Conservation (phyloP, 768 basidiomycete genomes). For the Omphalotus guepiniiformis region DNA sequence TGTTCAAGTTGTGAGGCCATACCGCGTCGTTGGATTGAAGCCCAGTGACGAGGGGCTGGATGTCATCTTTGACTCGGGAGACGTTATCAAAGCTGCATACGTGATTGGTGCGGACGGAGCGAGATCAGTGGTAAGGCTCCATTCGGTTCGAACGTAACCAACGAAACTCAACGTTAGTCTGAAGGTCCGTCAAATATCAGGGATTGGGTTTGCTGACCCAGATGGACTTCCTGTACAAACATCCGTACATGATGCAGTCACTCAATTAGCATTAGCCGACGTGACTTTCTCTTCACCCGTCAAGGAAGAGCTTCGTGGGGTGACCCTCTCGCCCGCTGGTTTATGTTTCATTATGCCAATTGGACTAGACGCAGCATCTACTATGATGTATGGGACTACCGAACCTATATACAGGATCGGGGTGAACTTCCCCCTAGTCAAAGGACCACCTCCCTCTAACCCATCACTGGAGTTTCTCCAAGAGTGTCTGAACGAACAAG, state of each 20-base stretch:
- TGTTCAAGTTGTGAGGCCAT: constrained; percentile 25
- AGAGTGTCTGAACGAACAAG: neutral
- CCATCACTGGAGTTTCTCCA: neutral
- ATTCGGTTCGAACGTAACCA: constrained; percentile 24
- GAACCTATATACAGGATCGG: neutral
- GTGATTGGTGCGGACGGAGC: constrained; percentile 42
- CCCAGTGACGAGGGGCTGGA: neutral
- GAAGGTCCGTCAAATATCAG: constrained; percentile 32
- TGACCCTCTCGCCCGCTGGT: neutral
- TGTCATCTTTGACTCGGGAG: constrained; percentile 2
- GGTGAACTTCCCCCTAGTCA: neutral
- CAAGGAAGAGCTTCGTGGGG: too few species aligned
- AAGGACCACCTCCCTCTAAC: neutral
- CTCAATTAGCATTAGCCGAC: constrained; percentile 37
- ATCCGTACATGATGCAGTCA: constrained; percentile 17
- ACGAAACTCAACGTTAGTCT: neutral
- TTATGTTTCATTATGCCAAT: constrained; percentile 1
- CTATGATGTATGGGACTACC: neutral
- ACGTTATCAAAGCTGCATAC: neutral
- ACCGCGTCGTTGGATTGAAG: constrained; percentile 28
- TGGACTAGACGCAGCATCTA: neutral
- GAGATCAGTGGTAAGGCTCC: constrained; percentile 14
- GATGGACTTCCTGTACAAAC: constrained; percentile 16
- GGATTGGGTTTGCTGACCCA: constrained; percentile 37
- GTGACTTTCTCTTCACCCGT: constrained; percentile 21